Evolutionary conservation across 345 rosid genomes (phyloP), one percentile per base, ranked within the genome.

Genomic region (Syzygium aqueum): DNA sequence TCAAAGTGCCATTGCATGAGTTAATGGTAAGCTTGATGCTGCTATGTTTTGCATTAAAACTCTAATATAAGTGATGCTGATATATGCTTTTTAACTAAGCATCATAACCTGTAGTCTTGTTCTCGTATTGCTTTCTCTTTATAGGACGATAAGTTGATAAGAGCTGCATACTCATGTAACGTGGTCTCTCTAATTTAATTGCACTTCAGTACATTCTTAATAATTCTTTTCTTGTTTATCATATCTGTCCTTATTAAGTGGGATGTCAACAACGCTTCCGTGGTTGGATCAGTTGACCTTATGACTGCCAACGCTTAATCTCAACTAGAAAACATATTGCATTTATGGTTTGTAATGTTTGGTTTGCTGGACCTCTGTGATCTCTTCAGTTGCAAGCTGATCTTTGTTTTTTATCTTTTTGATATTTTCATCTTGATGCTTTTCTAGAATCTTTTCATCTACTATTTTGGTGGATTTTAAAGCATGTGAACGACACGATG

Each of bases 1-100:
- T 97, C 91, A 97, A 95, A 91, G 95, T 94, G 82, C 98, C 99
- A 19, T 89, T 95, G 89, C 93, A 91, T 61, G 98, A 96, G 33
- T 91, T 97, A 89, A 97, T 91, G 98, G 99, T 97, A 93, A 93
- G 92, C 87, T 84, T 51, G 30, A 25, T 25, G 30, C 23, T 83
- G 23, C 40, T 83, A 46, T 83, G 13, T 83, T 86, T 37, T 54
- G 46, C 22, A 23, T 80, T 51, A 33, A 53, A 33, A 77, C 52
- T 65, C 51, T 28, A 59, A 50, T 23, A 15, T 52, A 12, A 63
- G n/a, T 33, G 22, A 14, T 1, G 13, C n/a, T 85, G 52, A 37
- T 53, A 16, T 21, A 73, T 10, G 15, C 49, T 73, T 27, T 30
- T 54, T 51, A 83, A 28, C 54, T 50, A 51, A 50, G 53, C 85